Percentiles rank a stretch among this genome's conserved stretches.
Evolutionary conservation across 208 protist species (phyloP).

Genomic region (Sergeia podlipaevii): DNA sequence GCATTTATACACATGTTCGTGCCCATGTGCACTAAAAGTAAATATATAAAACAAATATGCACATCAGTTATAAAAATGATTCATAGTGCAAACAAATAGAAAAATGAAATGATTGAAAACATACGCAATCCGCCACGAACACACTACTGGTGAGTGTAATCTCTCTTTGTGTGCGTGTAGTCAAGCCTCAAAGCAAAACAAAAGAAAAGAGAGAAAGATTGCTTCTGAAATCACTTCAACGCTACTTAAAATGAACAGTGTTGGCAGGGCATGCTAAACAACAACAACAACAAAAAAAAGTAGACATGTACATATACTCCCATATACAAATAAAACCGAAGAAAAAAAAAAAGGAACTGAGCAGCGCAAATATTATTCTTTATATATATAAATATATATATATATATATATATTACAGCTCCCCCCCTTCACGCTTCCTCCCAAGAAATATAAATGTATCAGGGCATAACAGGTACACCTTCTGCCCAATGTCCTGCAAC

Average conservation of each 20-base stretch:
- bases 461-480: too few species aligned
- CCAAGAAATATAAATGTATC: not conserved
- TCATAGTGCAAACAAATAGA: too few species aligned
- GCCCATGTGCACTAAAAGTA: too few species aligned
- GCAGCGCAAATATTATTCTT: not conserved
- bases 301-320: constrained; percentile 6
- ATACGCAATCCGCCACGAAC: too few species aligned
- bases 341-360: not conserved
- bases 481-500: too few species aligned
- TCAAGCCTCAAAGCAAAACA: not conserved
- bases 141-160: too few species aligned
- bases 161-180: too few species aligned
- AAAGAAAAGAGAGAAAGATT: constrained; percentile 3
- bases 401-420: not conserved
- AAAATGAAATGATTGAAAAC: too few species aligned
- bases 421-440: not conserved
- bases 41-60: too few species aligned
- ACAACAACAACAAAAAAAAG: constrained; percentile 10
- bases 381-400: constrained; percentile 3
- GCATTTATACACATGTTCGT: too few species aligned
- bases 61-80: too few species aligned
- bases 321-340: constrained; percentile 4
- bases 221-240: constrained; percentile 2
- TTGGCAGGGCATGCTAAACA: too few species aligned
- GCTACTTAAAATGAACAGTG: not conserved